Evolutionary conservation across 495 filamentous ascomycete species (phyloP), one percentile per base, ranked within the genome.

Genomic region (Xylaria intraflava): DNA sequence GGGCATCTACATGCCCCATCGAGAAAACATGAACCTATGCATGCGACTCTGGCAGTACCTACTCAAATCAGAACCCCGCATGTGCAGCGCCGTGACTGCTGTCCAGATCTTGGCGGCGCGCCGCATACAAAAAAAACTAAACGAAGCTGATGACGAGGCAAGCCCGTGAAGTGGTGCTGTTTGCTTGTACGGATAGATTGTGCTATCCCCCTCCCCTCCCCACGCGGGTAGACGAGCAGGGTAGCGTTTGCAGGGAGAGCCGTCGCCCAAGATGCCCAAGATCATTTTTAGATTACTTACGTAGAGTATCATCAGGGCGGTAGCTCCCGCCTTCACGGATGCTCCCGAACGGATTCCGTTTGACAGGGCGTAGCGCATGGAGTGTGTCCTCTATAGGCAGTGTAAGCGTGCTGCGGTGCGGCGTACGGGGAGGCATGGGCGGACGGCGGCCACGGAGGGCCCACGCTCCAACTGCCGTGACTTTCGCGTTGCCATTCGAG

Each of bases 71-170:
- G 27, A 36, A 23, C 43, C 31, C 43, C 42, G 11, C 16, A 35
- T 53, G 27, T 52, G n/a, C n/a, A n/a, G n/a, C n/a, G n/a, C n/a
- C n/a, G n/a, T n/a, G n/a, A 29, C 49, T 29, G 49, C 49, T 52
- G 49, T 52, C 35, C 49, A 42, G 49, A 52, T 44, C 49, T 44
- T 52, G 49, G 49, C 49, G 49, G 43, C 35, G 49, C 26, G 49
- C 43, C 30, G 30, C 49, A 35, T 35, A 19, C 20, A 16, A 30
- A 4, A 9, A 4, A 29, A 29, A 29, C 27, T 9, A 9, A 29
- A 4, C 27, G 27, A 41, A 52, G 49, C 49, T 52, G 49, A 52
- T 52, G 49, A 52, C 39, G 49, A 52, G 39, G 49, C 49, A 41
- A 51, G 22, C 49, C 31, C 26, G 16, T 24, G 49, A 51, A 51